These are phyloP conservation scores for Candida rishiriensis DNA, from an alignment of 805 yeast species.

Conservation along the genomic window DNA sequence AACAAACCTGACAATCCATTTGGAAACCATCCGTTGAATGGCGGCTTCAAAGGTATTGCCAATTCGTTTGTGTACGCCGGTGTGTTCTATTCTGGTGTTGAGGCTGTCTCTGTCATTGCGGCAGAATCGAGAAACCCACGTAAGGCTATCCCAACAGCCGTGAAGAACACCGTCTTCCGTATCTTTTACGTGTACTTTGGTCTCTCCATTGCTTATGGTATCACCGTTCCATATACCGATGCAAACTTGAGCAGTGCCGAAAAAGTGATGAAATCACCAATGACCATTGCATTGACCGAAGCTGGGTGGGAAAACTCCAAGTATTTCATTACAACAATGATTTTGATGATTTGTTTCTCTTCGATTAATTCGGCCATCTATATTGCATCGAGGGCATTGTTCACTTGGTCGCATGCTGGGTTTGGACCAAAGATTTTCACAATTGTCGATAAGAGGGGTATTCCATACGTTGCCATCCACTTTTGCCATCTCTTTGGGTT, in stretches of 20 bases:
- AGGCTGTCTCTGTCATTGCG: constrained; percentile 43
- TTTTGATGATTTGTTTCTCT: constrained; percentile 58
- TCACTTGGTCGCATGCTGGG: constrained; percentile 58
- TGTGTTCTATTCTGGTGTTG: constrained; percentile 25
- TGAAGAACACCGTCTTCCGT: constrained; percentile 51
- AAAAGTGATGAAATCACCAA: constrained; percentile 43
- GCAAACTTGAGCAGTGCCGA: constrained; percentile 36
- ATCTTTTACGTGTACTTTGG: constrained; percentile 52
- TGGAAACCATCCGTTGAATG: constrained; percentile 30
- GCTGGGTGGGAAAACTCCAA: constrained; percentile 51
- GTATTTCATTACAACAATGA: constrained; percentile 57
- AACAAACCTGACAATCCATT: constrained; percentile 31
- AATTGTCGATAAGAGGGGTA: constrained; percentile 51
- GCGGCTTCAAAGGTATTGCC: constrained; percentile 18
- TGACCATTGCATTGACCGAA: constrained; percentile 42
- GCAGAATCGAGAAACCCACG: constrained; percentile 59
- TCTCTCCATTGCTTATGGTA: constrained; percentile 52
- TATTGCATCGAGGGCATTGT: constrained; percentile 63
- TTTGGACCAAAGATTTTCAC: constrained; percentile 42
- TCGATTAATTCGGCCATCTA: constrained; percentile 69
- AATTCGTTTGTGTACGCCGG: constrained; percentile 21
- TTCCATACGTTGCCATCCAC: constrained; percentile 56
- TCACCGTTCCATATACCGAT: constrained; percentile 54
- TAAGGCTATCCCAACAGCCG: constrained; percentile 53
- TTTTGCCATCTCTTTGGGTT: constrained; percentile 52